Conservation (phyloP, 441 rosid species). For the Capsella rubella region DNA sequence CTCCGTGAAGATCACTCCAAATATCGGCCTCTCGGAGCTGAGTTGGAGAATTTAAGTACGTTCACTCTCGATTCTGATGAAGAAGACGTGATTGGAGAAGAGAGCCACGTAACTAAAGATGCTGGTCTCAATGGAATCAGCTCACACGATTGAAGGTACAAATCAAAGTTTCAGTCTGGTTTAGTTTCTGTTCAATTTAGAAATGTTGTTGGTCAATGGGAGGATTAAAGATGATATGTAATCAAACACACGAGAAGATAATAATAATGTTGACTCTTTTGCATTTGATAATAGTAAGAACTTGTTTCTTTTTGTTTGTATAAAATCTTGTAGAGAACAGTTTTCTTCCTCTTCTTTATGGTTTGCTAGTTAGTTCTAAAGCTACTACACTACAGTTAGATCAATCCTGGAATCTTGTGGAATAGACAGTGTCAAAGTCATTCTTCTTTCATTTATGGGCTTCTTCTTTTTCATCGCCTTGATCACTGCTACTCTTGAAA, state of each 20-base stretch:
- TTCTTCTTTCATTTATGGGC: slow-evolving; percentile 28
- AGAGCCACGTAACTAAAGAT: slow-evolving; percentile 45
- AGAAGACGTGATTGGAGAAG: slow-evolving; percentile 59
- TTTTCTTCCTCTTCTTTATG: not conserved
- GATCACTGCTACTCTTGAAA: slow-evolving; percentile 55
- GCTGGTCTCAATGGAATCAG: slow-evolving; percentile 57
- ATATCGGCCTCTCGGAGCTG: slow-evolving; percentile 77
- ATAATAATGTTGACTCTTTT: slow-evolving; percentile 22
- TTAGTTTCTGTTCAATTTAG: slow-evolving; percentile 16
- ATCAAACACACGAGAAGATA: slow-evolving; percentile 32
- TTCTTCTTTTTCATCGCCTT: slow-evolving; percentile 44
- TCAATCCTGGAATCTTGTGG: slow-evolving; percentile 19
- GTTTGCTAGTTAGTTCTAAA: slow-evolving; percentile 35
- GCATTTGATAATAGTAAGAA: slow-evolving; percentile 18
- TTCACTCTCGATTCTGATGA: slow-evolving; percentile 87
- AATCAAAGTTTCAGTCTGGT: slow-evolving; percentile 28
- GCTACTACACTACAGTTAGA: slow-evolving; percentile 28
- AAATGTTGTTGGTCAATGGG: slow-evolving; percentile 28
- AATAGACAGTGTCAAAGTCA: slow-evolving; percentile 1
- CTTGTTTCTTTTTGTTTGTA: not conserved
- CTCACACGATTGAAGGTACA: slow-evolving; percentile 58
- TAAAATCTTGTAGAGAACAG: slow-evolving; percentile 1
- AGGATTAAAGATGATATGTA: slow-evolving; percentile 19
- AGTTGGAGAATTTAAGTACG: slow-evolving; percentile 53
- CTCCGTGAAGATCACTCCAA: slow-evolving; percentile 44